A percentile compares a stretch with the other conserved stretches of the same genome.
Conservation (phyloP, 1,284 basidiomycete genomes). For the Stygiomarasmius scandens region DNA sequence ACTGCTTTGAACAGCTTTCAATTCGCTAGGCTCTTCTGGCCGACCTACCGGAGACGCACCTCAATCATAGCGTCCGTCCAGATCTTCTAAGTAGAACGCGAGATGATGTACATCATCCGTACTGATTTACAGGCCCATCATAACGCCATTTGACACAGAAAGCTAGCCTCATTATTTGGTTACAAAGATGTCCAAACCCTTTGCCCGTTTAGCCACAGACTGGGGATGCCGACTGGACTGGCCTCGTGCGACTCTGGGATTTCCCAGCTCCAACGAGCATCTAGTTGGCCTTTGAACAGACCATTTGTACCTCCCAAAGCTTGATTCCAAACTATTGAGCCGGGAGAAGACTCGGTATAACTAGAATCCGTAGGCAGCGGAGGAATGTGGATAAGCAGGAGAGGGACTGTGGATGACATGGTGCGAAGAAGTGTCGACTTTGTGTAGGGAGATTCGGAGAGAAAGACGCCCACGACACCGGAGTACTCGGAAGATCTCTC, state of each 20-base stretch:
- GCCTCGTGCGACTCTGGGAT: neutral
- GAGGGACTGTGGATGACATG: slow-evolving; percentile 70
- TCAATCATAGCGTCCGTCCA: slow-evolving; percentile 16
- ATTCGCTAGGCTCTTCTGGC: no score
- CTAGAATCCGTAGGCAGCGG: slow-evolving; percentile 27
- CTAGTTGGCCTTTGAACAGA: slow-evolving; percentile 57
- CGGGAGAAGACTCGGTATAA: slow-evolving; percentile 32
- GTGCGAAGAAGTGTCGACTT: slow-evolving; percentile 67
- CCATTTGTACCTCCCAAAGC: slow-evolving; percentile 57
- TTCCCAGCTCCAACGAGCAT: slow-evolving; percentile 54
- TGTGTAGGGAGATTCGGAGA: slow-evolving; percentile 81
- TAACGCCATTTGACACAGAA: no score
- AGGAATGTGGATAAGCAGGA: slow-evolving; percentile 79
- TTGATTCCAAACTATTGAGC: slow-evolving; percentile 65
- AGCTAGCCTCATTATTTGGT: no score
- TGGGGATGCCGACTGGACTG: neutral
- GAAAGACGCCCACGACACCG: slow-evolving; percentile 65
- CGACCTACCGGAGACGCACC: no score
- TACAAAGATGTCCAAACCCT: no score
- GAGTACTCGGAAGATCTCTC: slow-evolving; percentile 12
- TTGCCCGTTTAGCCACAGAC: neutral
- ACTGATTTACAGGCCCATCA: no score
- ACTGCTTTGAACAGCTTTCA: no score
- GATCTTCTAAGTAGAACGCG: no score
- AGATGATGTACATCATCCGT: no score